A percentile compares a stretch with the other conserved stretches of the same genome.
Evolutionary conservation across 2,329 filamentous ascomycete species (phyloP).

Genomic region (Aureobasidium musti): DNA sequence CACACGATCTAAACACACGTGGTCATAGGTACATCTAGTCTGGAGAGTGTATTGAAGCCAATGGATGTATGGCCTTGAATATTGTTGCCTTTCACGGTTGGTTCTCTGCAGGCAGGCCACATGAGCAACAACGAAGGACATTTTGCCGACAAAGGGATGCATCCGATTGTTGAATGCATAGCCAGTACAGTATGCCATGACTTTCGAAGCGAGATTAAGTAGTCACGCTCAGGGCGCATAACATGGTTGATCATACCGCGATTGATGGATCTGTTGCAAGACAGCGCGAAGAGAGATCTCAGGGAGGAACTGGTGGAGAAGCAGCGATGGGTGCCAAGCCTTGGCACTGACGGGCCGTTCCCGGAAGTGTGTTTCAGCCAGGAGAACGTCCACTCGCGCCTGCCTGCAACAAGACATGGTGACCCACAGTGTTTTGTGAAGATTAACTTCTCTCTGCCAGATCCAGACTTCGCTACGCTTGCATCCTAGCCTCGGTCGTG

Average conservation of each 20-base stretch:
- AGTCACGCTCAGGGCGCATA: constrained; percentile 4
- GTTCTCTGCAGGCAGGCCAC: neutral
- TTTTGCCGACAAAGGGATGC: neutral
- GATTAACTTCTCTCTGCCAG: neutral
- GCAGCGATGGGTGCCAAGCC: neutral
- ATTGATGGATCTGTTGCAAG: constrained; percentile 4
- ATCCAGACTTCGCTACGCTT: neutral
- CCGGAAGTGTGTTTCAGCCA: constrained; percentile 10
- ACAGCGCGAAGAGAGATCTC: constrained; percentile 9
- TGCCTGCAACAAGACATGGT: neutral
- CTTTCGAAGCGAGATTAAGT: neutral
- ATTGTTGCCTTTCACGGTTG: neutral
- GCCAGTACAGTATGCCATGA: neutral
- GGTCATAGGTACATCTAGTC: neutral
- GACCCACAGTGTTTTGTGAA: constrained; percentile 24
- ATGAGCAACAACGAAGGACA: neutral
- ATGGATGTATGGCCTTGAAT: neutral
- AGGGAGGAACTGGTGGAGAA: constrained; percentile 14
- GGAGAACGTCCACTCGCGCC: neutral
- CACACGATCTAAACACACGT: neutral
- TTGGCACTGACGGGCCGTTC: constrained; percentile 2
- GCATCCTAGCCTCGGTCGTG: neutral
- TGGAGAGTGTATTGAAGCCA: neutral
- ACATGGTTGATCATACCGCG: constrained; percentile 12
- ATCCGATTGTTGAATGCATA: too few relatives aligned